phyloP scores from a whole-genome alignment of 345 rosid genomes.

The Salix arbutifolia region DNA sequence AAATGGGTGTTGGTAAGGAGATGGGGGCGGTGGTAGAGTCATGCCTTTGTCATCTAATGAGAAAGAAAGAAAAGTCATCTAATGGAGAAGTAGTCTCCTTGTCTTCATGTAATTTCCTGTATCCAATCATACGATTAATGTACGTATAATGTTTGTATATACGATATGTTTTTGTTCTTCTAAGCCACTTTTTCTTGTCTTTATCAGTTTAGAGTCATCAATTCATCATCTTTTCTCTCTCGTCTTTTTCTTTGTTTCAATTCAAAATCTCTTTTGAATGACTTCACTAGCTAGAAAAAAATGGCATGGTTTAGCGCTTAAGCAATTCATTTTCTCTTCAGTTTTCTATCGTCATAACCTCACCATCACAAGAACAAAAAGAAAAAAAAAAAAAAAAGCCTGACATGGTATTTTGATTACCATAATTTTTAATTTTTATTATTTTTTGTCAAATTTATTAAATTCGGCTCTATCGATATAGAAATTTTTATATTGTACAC shows the following conservation, averaged over 20 bases:
- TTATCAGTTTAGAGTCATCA: slow-evolving; percentile 31
- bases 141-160: not conserved
- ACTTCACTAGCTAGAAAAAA: slow-evolving; percentile 39
- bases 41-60: slow-evolving; percentile 31
- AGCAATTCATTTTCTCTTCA: slow-evolving; percentile 47
- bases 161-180: slow-evolving; percentile 29
- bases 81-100: slow-evolving; percentile 14
- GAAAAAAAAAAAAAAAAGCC: not conserved
- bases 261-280: slow-evolving; percentile 43
- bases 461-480: no score
- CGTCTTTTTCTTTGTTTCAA: slow-evolving; percentile 18
- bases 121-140: not conserved
- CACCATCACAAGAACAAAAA: slow-evolving; percentile 14
- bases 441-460: no score
- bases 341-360: slow-evolving; percentile 19
- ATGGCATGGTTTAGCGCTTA: slow-evolving; percentile 55
- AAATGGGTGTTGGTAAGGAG: slow-evolving; percentile 21
- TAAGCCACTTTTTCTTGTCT: slow-evolving; percentile 47
- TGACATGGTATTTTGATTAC: not conserved
- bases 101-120: not conserved
- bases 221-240: slow-evolving; percentile 19
- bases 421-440: no score
- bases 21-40: slow-evolving; percentile 1
- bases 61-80: not conserved
- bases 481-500: not conserved